Evolutionary conservation across 1,139 yeast species (phyloP).

Genomic region (Saccharomycopsis hybrid): DNA sequence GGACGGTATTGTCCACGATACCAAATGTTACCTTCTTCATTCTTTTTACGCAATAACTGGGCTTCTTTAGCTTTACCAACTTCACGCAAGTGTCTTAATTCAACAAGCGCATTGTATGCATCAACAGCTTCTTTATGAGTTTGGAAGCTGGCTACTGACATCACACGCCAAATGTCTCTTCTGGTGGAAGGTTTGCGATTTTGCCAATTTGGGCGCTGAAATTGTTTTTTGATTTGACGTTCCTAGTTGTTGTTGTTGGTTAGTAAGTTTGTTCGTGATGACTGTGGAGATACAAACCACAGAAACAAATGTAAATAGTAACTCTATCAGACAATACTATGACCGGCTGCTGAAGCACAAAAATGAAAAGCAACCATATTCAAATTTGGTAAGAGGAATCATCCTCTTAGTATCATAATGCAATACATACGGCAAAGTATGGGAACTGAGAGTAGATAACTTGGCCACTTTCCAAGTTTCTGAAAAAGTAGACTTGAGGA

Average conservation of each 20-base stretch:
- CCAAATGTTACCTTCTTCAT: conserved; percentile 80
- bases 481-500: conserved; percentile 76
- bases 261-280: too few species aligned
- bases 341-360: too few species aligned
- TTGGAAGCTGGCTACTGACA: conserved; percentile 76
- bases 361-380: too few species aligned
- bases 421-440: conserved; percentile 34
- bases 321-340: too few species aligned
- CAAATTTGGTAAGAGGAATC: too few species aligned
- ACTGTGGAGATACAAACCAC: too few species aligned
- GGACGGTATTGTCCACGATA: conserved; percentile 83
- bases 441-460: conserved; percentile 85
- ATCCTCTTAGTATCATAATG: too few species aligned
- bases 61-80: conserved; percentile 53
- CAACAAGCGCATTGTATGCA: conserved; percentile 68
- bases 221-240: conserved; percentile 66
- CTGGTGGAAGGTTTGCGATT: conserved; percentile 75
- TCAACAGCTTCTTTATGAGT: conserved; percentile 62
- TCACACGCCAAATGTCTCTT: conserved; percentile 83
- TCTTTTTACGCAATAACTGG: conserved; percentile 60
- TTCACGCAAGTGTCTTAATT: conserved; percentile 70
- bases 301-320: too few species aligned
- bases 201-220: conserved; percentile 80
- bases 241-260: conserved; percentile 33
- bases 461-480: conserved; percentile 85